phyloP scores from a whole-genome alignment of 495 filamentous ascomycete species.

The Hypoxylon lienhwacheense region DNA sequence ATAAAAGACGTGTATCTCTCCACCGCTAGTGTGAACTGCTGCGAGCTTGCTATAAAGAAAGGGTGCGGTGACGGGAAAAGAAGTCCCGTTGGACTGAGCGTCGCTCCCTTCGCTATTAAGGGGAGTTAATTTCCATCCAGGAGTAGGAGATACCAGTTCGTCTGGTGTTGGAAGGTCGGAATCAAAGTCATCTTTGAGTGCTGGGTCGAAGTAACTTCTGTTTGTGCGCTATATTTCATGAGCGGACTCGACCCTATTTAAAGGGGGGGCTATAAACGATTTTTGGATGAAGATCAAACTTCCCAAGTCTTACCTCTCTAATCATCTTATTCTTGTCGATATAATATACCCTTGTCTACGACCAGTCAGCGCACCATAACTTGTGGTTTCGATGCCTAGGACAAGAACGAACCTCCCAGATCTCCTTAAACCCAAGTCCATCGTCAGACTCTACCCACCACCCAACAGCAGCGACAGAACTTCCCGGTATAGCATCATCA shows the following conservation, averaged over 20 bases:
- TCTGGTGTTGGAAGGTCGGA: background rate
- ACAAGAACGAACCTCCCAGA: conserved; percentile 8
- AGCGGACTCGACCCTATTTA: no score
- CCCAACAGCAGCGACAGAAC: conserved; percentile 3
- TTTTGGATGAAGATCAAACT: no score
- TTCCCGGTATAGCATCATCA: conserved; percentile 4
- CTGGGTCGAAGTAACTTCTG: conserved; percentile 1
- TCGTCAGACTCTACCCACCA: conserved; percentile 2
- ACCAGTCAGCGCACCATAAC: background rate
- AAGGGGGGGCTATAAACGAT: no score
- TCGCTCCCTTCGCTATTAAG: background rate
- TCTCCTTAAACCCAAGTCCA: background rate
- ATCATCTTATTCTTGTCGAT: background rate
- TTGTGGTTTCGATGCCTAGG: background rate
- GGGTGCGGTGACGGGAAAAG: background rate
- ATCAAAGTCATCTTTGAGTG: conserved; percentile 1
- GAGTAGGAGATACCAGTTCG: background rate
- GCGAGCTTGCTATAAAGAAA: conserved; percentile 3
- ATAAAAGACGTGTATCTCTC: conserved; percentile 7
- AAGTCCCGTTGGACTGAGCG: background rate
- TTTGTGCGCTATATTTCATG: conserved; percentile 1
- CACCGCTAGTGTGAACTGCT: background rate
- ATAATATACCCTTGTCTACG: conserved; percentile 8
- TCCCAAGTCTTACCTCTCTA: conserved; percentile 5
- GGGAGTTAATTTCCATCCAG: conserved; percentile 4